Conservation (phyloP, 2,329 filamentous ascomycete species). For the Exophiala mesophila region DNA sequence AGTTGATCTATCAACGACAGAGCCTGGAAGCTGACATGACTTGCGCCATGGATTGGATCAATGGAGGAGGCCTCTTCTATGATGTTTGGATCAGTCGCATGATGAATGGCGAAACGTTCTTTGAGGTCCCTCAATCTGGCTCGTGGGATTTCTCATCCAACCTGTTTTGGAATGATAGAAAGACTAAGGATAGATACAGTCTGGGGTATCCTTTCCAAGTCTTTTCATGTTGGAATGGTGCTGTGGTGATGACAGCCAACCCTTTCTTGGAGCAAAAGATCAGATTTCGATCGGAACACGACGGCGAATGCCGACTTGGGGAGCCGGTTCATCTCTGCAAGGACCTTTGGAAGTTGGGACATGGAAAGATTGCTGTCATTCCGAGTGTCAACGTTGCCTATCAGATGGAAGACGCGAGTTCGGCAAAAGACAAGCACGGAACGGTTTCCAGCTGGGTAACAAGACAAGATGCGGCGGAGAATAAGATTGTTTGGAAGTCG, state of each 20-base stretch:
- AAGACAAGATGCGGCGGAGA: conserved; percentile 7
- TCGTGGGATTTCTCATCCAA: conserved; percentile 48
- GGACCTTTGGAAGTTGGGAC: conserved; percentile 50
- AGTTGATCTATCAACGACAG: conserved; percentile 48
- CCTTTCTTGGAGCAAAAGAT: conserved; percentile 44
- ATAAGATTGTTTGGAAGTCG: conserved; percentile 24
- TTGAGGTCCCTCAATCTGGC: conserved; percentile 47
- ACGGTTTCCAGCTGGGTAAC: conserved; percentile 33
- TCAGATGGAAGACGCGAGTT: conserved; percentile 40
- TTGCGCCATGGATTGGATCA: conserved; percentile 57
- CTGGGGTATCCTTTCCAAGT: conserved; percentile 52
- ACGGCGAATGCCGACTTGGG: conserved; percentile 49
- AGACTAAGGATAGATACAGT: conserved; percentile 32
- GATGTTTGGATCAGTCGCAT: conserved; percentile 54
- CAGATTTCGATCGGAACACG: conserved; percentile 40
- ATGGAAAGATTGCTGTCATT: conserved; percentile 52
- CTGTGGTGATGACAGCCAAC: conserved; percentile 44
- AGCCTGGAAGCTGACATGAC: conserved; percentile 50
- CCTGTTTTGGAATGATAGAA: conserved; percentile 50
- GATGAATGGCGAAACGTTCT: conserved; percentile 53
- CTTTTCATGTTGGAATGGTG: conserved; percentile 59
- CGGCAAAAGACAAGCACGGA: conserved; percentile 49
- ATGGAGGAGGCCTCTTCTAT: conserved; percentile 49
- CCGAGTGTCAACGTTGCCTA: conserved; percentile 55
- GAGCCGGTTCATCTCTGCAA: conserved; percentile 56